Percentiles rank a stretch among this genome's conserved stretches.
Conservation (phyloP, 1,139 yeast genomes). For the Candida gigantensis region DNA sequence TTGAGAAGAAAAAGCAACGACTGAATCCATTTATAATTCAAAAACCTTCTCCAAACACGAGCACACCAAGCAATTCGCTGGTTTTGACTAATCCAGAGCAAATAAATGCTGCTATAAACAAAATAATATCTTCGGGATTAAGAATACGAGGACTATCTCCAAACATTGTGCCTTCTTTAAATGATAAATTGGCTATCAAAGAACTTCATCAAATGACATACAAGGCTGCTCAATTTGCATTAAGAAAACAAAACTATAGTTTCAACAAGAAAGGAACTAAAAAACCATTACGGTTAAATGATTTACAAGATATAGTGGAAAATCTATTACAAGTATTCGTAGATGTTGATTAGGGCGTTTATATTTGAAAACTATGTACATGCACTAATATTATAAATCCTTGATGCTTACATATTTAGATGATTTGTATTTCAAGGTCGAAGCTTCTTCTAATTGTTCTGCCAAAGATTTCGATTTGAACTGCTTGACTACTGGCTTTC, state of each 20-base stretch:
- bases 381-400: constrained; percentile 2
- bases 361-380: constrained; percentile 8
- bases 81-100: constrained; percentile 32
- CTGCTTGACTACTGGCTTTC: constrained; percentile 28
- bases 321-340: constrained; percentile 35
- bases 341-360: constrained; percentile 25
- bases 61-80: constrained; percentile 16
- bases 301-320: constrained; percentile 41
- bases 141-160: constrained; percentile 43
- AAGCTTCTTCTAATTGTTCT: constrained; percentile 14
- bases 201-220: constrained; percentile 48
- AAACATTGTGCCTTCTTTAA: constrained; percentile 22
- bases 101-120: constrained; percentile 34
- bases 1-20: constrained; percentile 27
- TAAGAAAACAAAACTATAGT: constrained; percentile 37
- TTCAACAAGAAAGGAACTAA: constrained; percentile 19
- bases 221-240: constrained; percentile 41
- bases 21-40: constrained; percentile 18
- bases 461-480: constrained; percentile 20
- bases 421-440: constrained; percentile 13
- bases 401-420: constrained; percentile 9
- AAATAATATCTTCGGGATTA: constrained; percentile 42
- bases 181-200: constrained; percentile 38
- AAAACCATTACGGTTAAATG: constrained; percentile 24
- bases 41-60: constrained; percentile 4